phyloP scores from a whole-genome alignment of 768 basidiomycete genomes.

The Xerocomus brunneocitrinus region DNA sequence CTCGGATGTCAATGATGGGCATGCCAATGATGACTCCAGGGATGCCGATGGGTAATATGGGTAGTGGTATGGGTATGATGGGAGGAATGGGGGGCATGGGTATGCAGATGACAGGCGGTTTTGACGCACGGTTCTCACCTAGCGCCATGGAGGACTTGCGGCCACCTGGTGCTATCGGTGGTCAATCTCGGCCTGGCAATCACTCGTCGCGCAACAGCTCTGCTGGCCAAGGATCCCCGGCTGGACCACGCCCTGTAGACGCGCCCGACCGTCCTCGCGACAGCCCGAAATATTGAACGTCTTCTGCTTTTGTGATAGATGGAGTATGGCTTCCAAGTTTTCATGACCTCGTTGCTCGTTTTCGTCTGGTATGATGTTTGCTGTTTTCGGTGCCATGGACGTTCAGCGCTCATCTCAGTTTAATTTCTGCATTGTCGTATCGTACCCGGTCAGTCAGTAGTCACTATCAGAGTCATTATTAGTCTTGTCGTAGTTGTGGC shows the following conservation, averaged over 20 bases:
- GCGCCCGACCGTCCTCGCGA: constrained; percentile 22
- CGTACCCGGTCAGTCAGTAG: background rate
- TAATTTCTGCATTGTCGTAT: constrained; percentile 18
- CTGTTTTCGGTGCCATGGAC: constrained; percentile 12
- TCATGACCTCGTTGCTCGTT: constrained; percentile 11
- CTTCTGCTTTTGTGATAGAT: background rate
- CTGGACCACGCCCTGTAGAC: constrained; percentile 32
- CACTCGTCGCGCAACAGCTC: constrained; percentile 48
- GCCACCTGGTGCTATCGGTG: constrained; percentile 26
- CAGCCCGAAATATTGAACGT: constrained; percentile 24
- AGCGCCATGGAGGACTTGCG: constrained; percentile 26
- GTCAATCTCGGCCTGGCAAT: constrained; percentile 27
- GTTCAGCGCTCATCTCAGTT: constrained; percentile 14
- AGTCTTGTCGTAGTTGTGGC: background rate
- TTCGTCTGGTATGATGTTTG: constrained; percentile 14
- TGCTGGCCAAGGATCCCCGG: constrained; percentile 51
- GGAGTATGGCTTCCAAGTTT: constrained; percentile 11
- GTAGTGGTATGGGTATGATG: constrained; percentile 39
- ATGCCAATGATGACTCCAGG: constrained; percentile 61
- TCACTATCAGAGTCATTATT: background rate
- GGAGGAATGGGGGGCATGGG: constrained; percentile 38
- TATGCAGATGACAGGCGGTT: constrained; percentile 64
- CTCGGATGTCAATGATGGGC: constrained; percentile 79
- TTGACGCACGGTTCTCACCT: constrained; percentile 56
- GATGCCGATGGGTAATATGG: constrained; percentile 30